Evolutionary conservation across 352 stramenopile genomes (phyloP).

Genomic region (Globisporangium abappressorium): DNA sequence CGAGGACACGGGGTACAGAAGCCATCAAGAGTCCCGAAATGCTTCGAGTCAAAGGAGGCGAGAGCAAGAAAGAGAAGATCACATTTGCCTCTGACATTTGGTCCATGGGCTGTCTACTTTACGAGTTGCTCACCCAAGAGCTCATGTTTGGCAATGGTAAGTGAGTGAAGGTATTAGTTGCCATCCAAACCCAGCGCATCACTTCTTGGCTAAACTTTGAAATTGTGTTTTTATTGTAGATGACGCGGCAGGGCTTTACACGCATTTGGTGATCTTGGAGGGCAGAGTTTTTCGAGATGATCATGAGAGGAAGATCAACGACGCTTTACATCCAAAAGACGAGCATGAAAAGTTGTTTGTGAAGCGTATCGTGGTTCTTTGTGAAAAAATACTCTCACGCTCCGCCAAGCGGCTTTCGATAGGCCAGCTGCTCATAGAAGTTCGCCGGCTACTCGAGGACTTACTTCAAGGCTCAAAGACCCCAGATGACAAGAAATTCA

Average conservation of each 20-base stretch:
- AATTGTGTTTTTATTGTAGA: constrained; percentile 28
- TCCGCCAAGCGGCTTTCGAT: constrained; percentile 27
- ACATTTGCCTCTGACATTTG: constrained; percentile 58
- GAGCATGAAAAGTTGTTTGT: constrained; percentile 34
- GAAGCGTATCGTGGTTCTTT: constrained; percentile 23
- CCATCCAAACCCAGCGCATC: not conserved
- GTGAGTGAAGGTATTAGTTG: not conserved
- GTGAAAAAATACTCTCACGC: constrained; percentile 31
- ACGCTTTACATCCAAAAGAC: constrained; percentile 26
- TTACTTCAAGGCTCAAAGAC: constrained; percentile 27
- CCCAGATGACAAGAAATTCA: constrained; percentile 13
- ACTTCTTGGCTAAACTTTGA: not conserved
- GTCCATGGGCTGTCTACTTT: constrained; percentile 70
- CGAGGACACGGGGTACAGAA: constrained; percentile 64
- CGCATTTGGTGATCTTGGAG: constrained; percentile 45
- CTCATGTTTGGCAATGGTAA: constrained; percentile 63
- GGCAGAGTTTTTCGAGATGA: constrained; percentile 35
- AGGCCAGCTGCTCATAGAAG: constrained; percentile 15
- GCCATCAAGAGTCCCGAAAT: constrained; percentile 80
- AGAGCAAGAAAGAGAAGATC: constrained; percentile 24
- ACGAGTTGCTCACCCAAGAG: constrained; percentile 63
- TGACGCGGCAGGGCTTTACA: constrained; percentile 58
- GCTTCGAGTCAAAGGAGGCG: constrained; percentile 41
- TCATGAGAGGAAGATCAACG: constrained; percentile 36
- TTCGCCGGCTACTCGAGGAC: constrained; percentile 26